phyloP scores from a whole-genome alignment of 345 rosid species.

The Melaleuca quinquenervia region DNA sequence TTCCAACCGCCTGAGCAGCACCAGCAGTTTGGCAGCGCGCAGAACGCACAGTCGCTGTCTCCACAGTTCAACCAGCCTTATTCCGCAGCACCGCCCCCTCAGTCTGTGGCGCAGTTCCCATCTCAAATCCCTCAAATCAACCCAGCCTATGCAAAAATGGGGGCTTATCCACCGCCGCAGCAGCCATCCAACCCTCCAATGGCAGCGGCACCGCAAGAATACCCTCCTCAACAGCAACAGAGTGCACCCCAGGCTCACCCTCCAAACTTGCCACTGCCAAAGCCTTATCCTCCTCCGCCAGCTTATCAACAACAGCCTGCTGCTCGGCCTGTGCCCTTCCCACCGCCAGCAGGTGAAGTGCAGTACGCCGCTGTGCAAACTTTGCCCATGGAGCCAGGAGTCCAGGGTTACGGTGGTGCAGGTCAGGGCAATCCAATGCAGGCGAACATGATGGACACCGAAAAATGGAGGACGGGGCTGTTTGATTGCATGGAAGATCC shows the following conservation, averaged over 20 bases:
- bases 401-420: neutral
- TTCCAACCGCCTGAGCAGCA: neutral
- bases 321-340: neutral
- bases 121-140: neutral
- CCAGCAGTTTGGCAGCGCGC: neutral
- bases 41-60: neutral
- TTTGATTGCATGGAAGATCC: slow-evolving; percentile 67
- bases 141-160: neutral
- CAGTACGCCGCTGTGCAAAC: neutral
- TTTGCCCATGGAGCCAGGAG: neutral
- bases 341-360: neutral
- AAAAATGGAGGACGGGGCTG: slow-evolving; percentile 41
- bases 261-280: neutral
- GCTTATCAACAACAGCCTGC: neutral
- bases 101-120: neutral
- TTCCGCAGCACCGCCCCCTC: neutral
- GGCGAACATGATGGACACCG: neutral
- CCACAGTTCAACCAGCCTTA: neutral
- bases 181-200: neutral
- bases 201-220: neutral
- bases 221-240: neutral
- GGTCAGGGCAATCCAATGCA: slow-evolving; percentile 13
- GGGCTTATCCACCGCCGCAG: neutral
- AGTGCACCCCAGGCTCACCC: neutral
- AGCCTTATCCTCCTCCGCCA: neutral